Base-by-base conservation (phyloP, 208 protist genomes). In the Naegleria lovaniensis region DNA sequence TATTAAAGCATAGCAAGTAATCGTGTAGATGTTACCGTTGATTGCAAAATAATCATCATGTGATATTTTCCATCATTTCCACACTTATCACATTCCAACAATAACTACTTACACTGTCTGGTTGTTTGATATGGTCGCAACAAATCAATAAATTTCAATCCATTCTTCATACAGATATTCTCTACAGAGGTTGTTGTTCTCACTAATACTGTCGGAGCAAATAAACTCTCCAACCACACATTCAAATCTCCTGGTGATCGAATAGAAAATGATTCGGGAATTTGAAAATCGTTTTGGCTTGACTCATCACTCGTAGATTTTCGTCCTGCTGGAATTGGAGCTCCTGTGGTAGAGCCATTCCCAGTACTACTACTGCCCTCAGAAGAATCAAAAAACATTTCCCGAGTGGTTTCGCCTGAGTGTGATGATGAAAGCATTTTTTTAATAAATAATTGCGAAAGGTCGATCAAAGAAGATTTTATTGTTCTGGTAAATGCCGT, bases 81-180 rank as follows among this genome's bases (percentile, higher is more conserved):
- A n/a, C n/a, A n/a, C n/a, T 58, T 58, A 58, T 58, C 15, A 5
- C 15, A 67, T 67, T 4, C 4, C 22, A 67, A 67, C 22, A 29
- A 29, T 39, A n/a, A 5, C 19, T 15, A 85, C 79, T 43, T 85
- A 85, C 38, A 25, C 13, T 85, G 22, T 43, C 41, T 85, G n/a
- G 41, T 5, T 43, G 9, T 43, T 85, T 85, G 79, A 85, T 88
- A 58, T 39, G 85, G 85, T n/a, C 43, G 0, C 22, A 88, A 36
- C 9, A 88, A 58, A 58, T 88, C 85, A 58, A 88, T 88, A 58
- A 88, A 88, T 5, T 51, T 33, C 16, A 88, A 58, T 19, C 40
- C 13, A 36, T 88, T 88, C n/a, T 58, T 88, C 22, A 39, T 9
- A 58, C 85, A 88, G 15, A 58, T 59, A 39, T 25, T 13, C 2